Conservation (phyloP, 192 early-diverging fungal species). For the Entophlyctis helioformis region DNA sequence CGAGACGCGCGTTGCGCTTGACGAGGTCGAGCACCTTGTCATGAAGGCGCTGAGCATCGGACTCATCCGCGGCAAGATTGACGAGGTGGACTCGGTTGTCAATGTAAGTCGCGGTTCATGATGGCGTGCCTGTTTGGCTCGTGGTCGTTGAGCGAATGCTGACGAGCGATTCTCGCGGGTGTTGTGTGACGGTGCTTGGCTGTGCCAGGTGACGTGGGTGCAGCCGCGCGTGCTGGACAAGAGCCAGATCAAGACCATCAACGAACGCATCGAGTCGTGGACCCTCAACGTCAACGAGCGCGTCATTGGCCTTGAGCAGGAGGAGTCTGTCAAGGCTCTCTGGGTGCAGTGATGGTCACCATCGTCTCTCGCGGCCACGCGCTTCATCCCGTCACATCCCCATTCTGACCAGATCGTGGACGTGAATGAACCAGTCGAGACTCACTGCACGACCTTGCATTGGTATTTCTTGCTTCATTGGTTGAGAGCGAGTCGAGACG, state of each 20-base stretch:
- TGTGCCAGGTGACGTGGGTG: conserved; percentile 74
- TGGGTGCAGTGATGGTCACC: conserved; percentile 9
- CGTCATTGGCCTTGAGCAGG: conserved; percentile 55
- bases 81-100: conserved; percentile 86
- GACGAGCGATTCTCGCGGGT: neutral
- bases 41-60: conserved; percentile 96
- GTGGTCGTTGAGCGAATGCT: no score
- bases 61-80: conserved; percentile 85
- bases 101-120: conserved; percentile 20
- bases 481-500: no score
- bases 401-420: no score
- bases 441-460: no score
- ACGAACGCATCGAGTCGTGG: conserved; percentile 77
- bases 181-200: neutral
- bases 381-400: no score
- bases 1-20: conserved; percentile 62
- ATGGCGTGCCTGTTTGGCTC: no score
- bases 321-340: conserved; percentile 40
- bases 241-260: conserved; percentile 76
- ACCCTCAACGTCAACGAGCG: conserved; percentile 66
- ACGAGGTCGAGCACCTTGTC: conserved; percentile 92
- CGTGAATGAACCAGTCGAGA: no score
- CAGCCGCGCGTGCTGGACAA: conserved; percentile 91
- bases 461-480: no score
- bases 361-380: no score